A percentile compares a stretch with the other conserved stretches of the same genome.
phyloP scores from a whole-genome alignment of 202 grass and related monocot species.

The Hordeum pubiflorum region DNA sequence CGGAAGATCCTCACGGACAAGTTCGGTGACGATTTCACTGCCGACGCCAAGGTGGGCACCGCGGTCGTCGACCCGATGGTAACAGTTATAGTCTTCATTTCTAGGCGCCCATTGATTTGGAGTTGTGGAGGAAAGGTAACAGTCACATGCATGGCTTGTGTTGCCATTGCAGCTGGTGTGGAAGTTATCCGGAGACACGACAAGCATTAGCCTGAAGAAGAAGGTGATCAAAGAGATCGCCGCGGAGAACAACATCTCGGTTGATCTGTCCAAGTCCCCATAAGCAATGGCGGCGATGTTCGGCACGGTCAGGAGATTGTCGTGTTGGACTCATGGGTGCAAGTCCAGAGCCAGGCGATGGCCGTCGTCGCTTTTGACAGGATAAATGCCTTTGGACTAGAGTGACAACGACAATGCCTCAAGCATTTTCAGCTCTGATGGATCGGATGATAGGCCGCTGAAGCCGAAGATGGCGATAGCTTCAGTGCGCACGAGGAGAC shows the following conservation, averaged over 20 bases:
- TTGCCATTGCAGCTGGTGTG: constrained; percentile 50
- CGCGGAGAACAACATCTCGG: constrained; percentile 42
- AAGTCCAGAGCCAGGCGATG: not conserved
- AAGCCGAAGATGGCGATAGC: not conserved
- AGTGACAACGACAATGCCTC: not conserved
- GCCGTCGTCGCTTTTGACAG: not conserved
- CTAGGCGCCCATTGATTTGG: not conserved
- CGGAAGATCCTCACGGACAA: constrained; percentile 49
- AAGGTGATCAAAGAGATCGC: constrained; percentile 59
- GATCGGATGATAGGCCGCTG: not conserved
- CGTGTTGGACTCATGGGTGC: not conserved
- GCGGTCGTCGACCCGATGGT: constrained; percentile 49
- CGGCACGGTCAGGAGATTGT: not conserved
- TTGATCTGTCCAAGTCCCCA: constrained; percentile 21
- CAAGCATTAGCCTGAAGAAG: constrained; percentile 46
- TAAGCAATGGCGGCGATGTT: not conserved
- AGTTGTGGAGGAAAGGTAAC: not conserved
- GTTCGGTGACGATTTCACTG: constrained; percentile 47
- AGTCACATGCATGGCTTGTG: not conserved
- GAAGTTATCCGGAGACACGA: constrained; percentile 55
- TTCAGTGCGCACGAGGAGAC: constrained; percentile 21
- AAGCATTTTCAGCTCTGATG: not conserved
- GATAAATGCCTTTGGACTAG: not conserved
- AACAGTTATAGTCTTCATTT: not conserved
- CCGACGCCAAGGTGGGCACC: constrained; percentile 32